Base-by-base conservation (phyloP, 2,329 filamentous ascomycete genomes). In the Cryphonectria radicalis region DNA sequence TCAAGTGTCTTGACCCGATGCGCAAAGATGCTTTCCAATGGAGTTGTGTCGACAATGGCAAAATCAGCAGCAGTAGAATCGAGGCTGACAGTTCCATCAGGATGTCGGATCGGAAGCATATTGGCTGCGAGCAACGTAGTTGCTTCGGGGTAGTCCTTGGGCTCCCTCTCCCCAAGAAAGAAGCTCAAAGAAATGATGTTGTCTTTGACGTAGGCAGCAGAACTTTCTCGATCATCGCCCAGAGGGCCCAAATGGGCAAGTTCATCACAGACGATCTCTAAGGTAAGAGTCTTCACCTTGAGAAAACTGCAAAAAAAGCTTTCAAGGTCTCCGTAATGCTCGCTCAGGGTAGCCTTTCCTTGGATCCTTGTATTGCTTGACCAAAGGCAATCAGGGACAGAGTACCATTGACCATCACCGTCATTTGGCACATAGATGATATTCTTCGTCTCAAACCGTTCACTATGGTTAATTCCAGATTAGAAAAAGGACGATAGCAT, bases 21-120 rank as follows among this genome's bases (percentile, higher is more conserved):
- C 0, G 65, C 28, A 64, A 84, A 84, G 0, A 72, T 66, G 3
- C 76, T 72, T 0, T 63, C 66, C 1, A 82, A 67, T 0, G 55
- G 25, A 10, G 81, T 76, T 35, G 79, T 78, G 65, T 84, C 82
- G 1, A 76, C 67, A 1, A 84, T 77, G 14, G 76, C 77, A 65
- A 84, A 84, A 2, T 76, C 70, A 0, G 63, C 70, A 0, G 25
- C 10, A 10, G 35, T 59, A 2, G 75, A 55, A 17, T 53, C 37
- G n/a, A 75, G 67, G 3, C 1, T 68, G 28, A 77, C 69, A 1
- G 35, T 22, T 1, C 76, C 74, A 66, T 64, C 37, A 22, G 74
- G 68, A 19, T 75, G 66, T 35, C 72, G 70, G 57, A 80, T 67
- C 4, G 79, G 79, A n/a, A 80, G 74, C 6, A 80, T 73, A 4